phyloP scores from a whole-genome alignment of 805 yeast species.

The Pichia manshurica region DNA sequence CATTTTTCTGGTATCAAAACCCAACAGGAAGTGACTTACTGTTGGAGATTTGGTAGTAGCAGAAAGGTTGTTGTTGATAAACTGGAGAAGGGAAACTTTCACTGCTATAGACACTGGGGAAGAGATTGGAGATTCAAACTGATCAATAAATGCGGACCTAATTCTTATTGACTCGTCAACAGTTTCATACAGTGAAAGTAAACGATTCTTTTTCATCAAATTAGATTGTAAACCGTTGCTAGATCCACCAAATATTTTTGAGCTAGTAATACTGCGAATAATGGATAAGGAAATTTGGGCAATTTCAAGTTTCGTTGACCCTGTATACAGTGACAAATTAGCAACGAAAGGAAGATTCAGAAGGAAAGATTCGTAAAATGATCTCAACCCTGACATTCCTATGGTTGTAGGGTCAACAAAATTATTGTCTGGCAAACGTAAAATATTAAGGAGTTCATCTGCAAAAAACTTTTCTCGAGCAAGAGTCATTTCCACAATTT shows the following conservation, averaged over 20 bases:
- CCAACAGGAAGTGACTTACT: slow-evolving; percentile 71
- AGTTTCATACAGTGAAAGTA: slow-evolving; percentile 66
- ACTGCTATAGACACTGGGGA: slow-evolving; percentile 37
- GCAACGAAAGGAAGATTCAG: slow-evolving; percentile 68
- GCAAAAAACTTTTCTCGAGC: slow-evolving; percentile 54
- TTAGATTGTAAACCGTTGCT: slow-evolving; percentile 9
- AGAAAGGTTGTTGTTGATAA: slow-evolving; percentile 46
- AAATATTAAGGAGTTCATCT: slow-evolving; percentile 47
- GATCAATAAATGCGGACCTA: slow-evolving; percentile 65
- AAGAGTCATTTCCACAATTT: slow-evolving; percentile 41
- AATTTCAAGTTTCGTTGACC: slow-evolving; percentile 44
- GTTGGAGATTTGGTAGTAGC: slow-evolving; percentile 33
- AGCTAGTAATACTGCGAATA: slow-evolving; percentile 41
- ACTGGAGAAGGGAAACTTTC: slow-evolving; percentile 55
- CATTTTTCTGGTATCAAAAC: slow-evolving; percentile 53
- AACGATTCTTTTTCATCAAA: slow-evolving; percentile 43
- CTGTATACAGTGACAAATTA: slow-evolving; percentile 69
- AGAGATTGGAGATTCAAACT: slow-evolving; percentile 44
- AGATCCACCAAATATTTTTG: slow-evolving; percentile 37
- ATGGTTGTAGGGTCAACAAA: slow-evolving; percentile 37
- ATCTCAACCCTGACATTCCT: slow-evolving; percentile 44
- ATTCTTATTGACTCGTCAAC: slow-evolving; percentile 75
- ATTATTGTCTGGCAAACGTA: slow-evolving; percentile 37
- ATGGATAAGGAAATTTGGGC: slow-evolving; percentile 51
- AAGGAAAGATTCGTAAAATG: slow-evolving; percentile 67